Percentiles rank a stretch among this genome's conserved stretches.
Conservation (phyloP, 371 early-diverging fungal species). For the Capillidium rhysosporum region DNA sequence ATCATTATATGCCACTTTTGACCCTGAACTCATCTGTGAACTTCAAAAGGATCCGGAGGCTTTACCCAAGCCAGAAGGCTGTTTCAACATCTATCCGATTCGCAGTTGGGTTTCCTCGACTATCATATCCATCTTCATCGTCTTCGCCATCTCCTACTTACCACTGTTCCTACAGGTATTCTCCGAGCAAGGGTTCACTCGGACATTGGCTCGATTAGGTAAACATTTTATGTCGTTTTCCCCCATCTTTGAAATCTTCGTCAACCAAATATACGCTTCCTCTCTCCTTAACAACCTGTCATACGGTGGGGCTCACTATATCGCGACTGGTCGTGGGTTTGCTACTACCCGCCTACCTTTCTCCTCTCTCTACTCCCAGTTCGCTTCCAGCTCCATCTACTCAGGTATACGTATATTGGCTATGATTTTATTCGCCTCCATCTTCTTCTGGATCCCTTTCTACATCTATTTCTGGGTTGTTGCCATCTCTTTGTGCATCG, state of each 20-base stretch:
- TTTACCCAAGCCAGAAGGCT: conserved; percentile 27
- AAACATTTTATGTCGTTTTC: conserved; percentile 70
- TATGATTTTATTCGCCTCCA: conserved; percentile 50
- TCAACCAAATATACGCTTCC: conserved; percentile 72
- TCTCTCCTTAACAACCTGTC: conserved; percentile 59
- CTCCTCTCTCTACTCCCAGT: conserved; percentile 48
- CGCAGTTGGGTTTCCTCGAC: conserved; percentile 68
- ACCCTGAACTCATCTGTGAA: conserved; percentile 21
- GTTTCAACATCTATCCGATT: conserved; percentile 54
- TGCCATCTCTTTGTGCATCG: conserved; percentile 45
- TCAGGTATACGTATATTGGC: conserved; percentile 47
- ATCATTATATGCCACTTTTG: conserved; percentile 38
- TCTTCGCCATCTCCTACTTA: conserved; percentile 61
- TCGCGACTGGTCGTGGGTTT: conserved; percentile 79
- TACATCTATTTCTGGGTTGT: conserved; percentile 74
- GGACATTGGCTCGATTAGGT: conserved; percentile 50
- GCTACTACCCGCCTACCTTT: conserved; percentile 72
- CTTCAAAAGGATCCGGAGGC: conserved; percentile 28
- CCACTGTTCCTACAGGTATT: conserved; percentile 72
- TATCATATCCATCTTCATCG: conserved; percentile 53
- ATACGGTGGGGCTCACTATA: conserved; percentile 70
- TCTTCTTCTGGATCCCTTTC: conserved; percentile 52
- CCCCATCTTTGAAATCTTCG: conserved; percentile 76
- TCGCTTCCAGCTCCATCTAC: conserved; percentile 57
- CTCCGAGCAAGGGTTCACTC: conserved; percentile 62